Percentiles rank a stretch among this genome's conserved stretches.
phyloP scores from a whole-genome alignment of 805 yeast species.

The Blastobotrys chiropterorum region DNA sequence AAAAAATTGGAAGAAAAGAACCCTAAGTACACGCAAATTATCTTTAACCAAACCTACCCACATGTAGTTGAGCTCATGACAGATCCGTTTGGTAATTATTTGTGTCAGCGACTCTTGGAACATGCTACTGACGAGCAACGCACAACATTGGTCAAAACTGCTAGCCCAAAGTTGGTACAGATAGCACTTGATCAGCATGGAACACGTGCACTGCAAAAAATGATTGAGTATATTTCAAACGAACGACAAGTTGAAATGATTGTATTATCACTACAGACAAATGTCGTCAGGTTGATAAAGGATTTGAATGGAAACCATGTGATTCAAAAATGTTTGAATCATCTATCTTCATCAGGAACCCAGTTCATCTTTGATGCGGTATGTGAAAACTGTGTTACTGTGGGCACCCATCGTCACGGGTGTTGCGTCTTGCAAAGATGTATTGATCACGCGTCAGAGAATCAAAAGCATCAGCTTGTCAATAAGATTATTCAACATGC shows the following conservation, averaged over 20 bases:
- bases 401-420: slow-evolving; percentile 95
- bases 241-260: slow-evolving; percentile 66
- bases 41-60: slow-evolving; percentile 72
- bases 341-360: slow-evolving; percentile 58
- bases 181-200: slow-evolving; percentile 94
- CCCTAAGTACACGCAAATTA: slow-evolving; percentile 36
- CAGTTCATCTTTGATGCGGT: slow-evolving; percentile 91
- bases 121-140: slow-evolving; percentile 66
- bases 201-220: slow-evolving; percentile 87
- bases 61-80: slow-evolving; percentile 84
- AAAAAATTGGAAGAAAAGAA: slow-evolving; percentile 61
- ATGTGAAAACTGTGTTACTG: slow-evolving; percentile 59
- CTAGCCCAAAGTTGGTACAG: slow-evolving; percentile 65
- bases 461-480: slow-evolving; percentile 64
- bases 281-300: slow-evolving; percentile 72
- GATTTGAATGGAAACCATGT: slow-evolving; percentile 97
- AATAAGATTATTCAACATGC: slow-evolving; percentile 63
- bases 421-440: slow-evolving; percentile 96
- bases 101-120: slow-evolving; percentile 86
- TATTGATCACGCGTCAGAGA: slow-evolving; percentile 74
- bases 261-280: slow-evolving; percentile 53
- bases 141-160: slow-evolving; percentile 58
- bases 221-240: slow-evolving; percentile 73
- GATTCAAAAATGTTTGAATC: slow-evolving; percentile 83
- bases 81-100: slow-evolving; percentile 89